A percentile compares a stretch with the other conserved stretches of the same genome.
Conservation (phyloP, 148 eudicot genomes). For the Rheum nobile region DNA sequence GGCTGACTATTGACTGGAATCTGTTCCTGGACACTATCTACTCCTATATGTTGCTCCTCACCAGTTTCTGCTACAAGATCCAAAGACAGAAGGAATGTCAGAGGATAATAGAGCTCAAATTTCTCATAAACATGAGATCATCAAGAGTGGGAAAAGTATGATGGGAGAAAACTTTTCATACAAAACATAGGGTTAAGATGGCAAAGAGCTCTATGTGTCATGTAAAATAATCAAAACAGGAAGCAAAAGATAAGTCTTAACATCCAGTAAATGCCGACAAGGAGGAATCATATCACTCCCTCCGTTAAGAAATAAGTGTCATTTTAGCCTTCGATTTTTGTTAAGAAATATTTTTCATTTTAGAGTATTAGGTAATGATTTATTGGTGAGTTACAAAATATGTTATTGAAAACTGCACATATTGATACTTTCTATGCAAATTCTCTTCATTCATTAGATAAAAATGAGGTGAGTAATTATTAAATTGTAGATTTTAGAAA, state of each 20-base stretch:
- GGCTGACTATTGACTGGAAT: neutral
- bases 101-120: too few relatives aligned
- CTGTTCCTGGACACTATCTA: neutral
- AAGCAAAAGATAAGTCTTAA: neutral
- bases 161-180: neutral
- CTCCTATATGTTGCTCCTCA: neutral
- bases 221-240: neutral
- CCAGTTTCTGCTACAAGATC: neutral
- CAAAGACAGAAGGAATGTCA: too few relatives aligned
- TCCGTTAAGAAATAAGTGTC: too few relatives aligned
- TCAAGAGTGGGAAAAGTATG: neutral
- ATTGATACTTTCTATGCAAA: too few relatives aligned
- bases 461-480: too few relatives aligned
- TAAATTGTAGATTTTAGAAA: too few relatives aligned
- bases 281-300: neutral
- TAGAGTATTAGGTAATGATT: too few relatives aligned
- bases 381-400: too few relatives aligned
- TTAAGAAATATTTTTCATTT: too few relatives aligned
- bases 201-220: neutral
- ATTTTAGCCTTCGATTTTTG: too few relatives aligned
- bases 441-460: too few relatives aligned
- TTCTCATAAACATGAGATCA: neutral
- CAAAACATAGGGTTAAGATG: neutral
- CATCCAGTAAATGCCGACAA: neutral
- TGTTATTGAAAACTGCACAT: too few relatives aligned